Evolutionary conservation across 2,329 filamentous ascomycete genomes (phyloP).

Genomic region (Nothomitra cinnamomea): DNA sequence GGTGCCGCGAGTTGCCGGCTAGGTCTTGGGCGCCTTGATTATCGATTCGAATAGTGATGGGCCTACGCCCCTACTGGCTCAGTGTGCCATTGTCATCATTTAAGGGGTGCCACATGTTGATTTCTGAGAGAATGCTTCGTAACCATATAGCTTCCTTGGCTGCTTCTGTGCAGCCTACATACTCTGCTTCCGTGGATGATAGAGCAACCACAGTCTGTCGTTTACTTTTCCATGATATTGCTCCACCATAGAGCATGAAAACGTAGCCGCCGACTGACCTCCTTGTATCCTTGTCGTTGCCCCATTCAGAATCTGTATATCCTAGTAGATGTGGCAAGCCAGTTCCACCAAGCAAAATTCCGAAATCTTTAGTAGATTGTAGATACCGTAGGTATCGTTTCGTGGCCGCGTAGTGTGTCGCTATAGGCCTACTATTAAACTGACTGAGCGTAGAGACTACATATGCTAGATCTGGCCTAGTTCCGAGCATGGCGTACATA

Average conservation of each 20-base stretch:
- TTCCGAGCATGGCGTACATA: too few relatives aligned
- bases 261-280: neutral
- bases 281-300: neutral
- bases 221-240: too few relatives aligned
- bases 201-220: too few relatives aligned
- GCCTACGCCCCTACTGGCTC: too few relatives aligned
- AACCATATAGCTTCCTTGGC: too few relatives aligned
- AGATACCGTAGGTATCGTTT: neutral
- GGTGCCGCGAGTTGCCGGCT: constrained; percentile 4
- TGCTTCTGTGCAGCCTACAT: too few relatives aligned
- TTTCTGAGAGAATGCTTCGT: too few relatives aligned
- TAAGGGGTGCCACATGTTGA: too few relatives aligned
- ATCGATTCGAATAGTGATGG: too few relatives aligned
- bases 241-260: too few relatives aligned
- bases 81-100: too few relatives aligned
- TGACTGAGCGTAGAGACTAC: neutral
- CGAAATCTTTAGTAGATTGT: neutral
- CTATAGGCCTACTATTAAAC: neutral
- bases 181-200: too few relatives aligned
- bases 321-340: neutral
- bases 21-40: constrained; percentile 7
- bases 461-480: neutral
- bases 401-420: neutral
- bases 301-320: neutral
- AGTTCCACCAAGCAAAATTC: neutral